A percentile compares a stretch with the other conserved stretches of the same genome.
Conservation (phyloP, 495 filamentous ascomycete species). For the Glarea lozoyensis region DNA sequence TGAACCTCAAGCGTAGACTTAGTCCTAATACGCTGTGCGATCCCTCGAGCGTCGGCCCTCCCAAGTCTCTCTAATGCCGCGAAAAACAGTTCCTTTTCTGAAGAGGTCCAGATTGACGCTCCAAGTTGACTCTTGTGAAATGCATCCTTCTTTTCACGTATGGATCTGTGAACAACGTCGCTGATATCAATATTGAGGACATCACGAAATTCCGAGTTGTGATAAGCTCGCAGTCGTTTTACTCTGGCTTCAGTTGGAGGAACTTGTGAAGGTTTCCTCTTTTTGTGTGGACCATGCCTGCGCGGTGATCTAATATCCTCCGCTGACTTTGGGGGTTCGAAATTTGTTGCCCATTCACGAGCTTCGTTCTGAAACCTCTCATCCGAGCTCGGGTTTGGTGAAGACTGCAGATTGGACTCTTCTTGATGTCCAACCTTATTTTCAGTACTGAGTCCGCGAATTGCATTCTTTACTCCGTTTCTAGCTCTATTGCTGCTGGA, state of each 20-base stretch:
- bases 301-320: constrained; percentile 6
- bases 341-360: constrained; percentile 12
- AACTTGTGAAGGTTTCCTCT: constrained; percentile 4
- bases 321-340: constrained; percentile 9
- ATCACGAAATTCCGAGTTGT: constrained; percentile 46
- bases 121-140: constrained; percentile 50
- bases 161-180: constrained; percentile 26
- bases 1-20: constrained; percentile 70
- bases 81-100: constrained; percentile 67
- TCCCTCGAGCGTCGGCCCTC: constrained; percentile 44
- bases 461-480: too few species aligned
- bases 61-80: constrained; percentile 52
- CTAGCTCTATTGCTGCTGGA: background rate
- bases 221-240: constrained; percentile 22
- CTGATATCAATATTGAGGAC: constrained; percentile 49
- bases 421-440: too few species aligned
- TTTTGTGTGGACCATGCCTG: constrained; percentile 7
- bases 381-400: background rate
- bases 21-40: constrained; percentile 54
- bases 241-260: constrained; percentile 7
- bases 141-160: constrained; percentile 13
- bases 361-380: constrained; percentile 4
- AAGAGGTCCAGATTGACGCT: constrained; percentile 53
- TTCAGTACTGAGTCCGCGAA: too few species aligned
- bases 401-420: too few species aligned